Percentiles rank a stretch among this genome's conserved stretches.
Conservation (phyloP, 306 rosid genomes). For the Fragaria nilgerrensis region DNA sequence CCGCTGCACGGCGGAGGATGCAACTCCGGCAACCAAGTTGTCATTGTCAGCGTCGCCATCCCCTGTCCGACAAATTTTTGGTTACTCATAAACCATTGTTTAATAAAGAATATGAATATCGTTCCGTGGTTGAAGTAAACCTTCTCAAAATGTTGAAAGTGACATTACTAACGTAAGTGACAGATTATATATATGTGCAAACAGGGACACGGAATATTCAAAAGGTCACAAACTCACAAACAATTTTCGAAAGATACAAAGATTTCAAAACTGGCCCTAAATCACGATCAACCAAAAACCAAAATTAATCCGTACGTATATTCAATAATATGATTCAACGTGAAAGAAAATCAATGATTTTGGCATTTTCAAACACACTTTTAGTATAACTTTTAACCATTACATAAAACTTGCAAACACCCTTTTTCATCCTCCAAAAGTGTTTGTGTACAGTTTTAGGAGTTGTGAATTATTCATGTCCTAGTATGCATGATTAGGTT, state of each 20-base stretch:
- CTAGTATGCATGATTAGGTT: background rate
- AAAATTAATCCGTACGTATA: background rate
- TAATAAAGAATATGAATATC: no score
- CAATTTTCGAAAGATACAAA: background rate
- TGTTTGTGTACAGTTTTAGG: background rate
- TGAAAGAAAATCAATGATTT: background rate
- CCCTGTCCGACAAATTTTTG: slow-evolving; percentile 40
- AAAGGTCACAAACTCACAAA: background rate
- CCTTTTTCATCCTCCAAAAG: background rate
- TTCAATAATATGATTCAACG: background rate
- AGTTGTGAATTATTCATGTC: background rate
- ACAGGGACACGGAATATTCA: background rate
- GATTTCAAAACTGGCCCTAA: background rate
- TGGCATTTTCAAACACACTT: background rate
- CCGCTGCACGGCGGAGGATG: slow-evolving; percentile 58
- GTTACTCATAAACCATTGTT: background rate
- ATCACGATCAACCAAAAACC: background rate
- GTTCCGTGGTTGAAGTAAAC: no score
- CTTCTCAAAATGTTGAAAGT: background rate
- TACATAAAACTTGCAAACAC: background rate
- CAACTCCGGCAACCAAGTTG: slow-evolving; percentile 57
- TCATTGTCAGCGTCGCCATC: slow-evolving; percentile 58
- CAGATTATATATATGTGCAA: background rate
- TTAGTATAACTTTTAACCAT: background rate
- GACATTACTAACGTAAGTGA: background rate